Percentiles rank a stretch among this genome's conserved stretches.
Evolutionary conservation across 2,329 filamentous ascomycete genomes (phyloP).

Genomic region (Capronia coronata): DNA sequence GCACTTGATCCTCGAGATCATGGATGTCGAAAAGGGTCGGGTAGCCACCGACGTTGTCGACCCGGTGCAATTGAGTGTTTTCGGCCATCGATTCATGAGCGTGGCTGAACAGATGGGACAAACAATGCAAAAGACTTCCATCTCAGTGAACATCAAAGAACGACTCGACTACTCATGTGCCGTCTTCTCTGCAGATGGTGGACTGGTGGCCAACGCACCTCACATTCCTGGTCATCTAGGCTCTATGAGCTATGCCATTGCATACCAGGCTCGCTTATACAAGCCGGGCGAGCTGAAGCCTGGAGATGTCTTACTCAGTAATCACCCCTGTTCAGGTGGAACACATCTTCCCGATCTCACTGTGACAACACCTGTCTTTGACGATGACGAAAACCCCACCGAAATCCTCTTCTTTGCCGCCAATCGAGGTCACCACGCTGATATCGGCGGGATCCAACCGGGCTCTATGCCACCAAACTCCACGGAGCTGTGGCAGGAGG

Average conservation of each 20-base stretch:
- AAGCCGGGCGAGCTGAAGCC: constrained; percentile 56
- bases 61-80: constrained; percentile 70
- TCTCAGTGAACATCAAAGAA: constrained; percentile 70
- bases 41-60: constrained; percentile 56
- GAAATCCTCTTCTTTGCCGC: constrained; percentile 73
- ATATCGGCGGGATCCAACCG: constrained; percentile 42
- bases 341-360: constrained; percentile 76
- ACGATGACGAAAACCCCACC: constrained; percentile 49
- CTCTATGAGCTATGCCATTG: constrained; percentile 78
- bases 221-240: constrained; percentile 76
- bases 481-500: constrained; percentile 44
- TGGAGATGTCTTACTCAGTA: constrained; percentile 71
- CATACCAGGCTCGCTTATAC: constrained; percentile 71
- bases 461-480: constrained; percentile 41
- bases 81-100: constrained; percentile 76
- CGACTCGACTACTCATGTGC: constrained; percentile 78
- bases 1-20: neutral
- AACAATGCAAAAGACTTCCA: constrained; percentile 70
- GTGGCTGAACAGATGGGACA: constrained; percentile 81
- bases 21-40: constrained; percentile 44
- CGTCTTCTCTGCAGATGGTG: constrained; percentile 68
- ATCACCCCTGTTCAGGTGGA: constrained; percentile 74
- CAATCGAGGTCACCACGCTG: constrained; percentile 66
- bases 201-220: constrained; percentile 61
- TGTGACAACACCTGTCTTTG: constrained; percentile 67